Evolutionary conservation across 495 filamentous ascomycete genomes (phyloP), one percentile per base, ranked within the genome.

Genomic region (Neurospora sp.): DNA sequence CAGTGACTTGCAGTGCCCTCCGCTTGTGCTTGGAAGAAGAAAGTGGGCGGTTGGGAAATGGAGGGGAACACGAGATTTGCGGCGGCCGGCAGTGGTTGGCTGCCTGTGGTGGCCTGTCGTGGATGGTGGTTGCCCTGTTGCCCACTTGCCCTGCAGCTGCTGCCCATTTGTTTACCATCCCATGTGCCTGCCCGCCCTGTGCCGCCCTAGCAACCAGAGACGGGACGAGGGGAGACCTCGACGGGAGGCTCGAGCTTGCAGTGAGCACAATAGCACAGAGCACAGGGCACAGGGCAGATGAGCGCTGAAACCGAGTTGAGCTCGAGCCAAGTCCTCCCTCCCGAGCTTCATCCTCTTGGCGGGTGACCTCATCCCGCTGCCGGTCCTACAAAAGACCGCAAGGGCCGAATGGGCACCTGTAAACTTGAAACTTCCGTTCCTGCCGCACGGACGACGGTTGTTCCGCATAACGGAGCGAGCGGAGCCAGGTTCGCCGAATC

Each of bases 281-380:
- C n/a, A 48, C 43, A 48, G 42, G 42, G 42, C 42, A 45, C 42
- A 45, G 43, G 43, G 43, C 39, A 39, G 39, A 40, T 40, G 39
- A 40, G 42, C 42, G 19, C 7, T 45, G 42, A 21, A 48, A 48
- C n/a, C n/a, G 28, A 54, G 48, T 66, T 66, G 54, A 66, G 54
- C 54, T 66, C 54, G 54, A 66, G 54, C 54, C 54, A 66, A 34
- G 6, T 66, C 28, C 54, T 34, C 54, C 54, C 54, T 62, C 54
- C 24, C 54, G 28, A 34, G 28, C 24, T 62, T 11, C 5, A 31
- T 31, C 13, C 24, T 62, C 54, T 62, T 34, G 28, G 54, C 69
- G 71, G 70, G 69, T 73, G 70, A 74, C 45, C 74, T 75, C 45
- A 76, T 39, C 70, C 69, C 54, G 15, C 43, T 71, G 43, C 42